phyloP scores from a whole-genome alignment of 2,329 filamentous ascomycete genomes.

The Trichoderma gracile region DNA sequence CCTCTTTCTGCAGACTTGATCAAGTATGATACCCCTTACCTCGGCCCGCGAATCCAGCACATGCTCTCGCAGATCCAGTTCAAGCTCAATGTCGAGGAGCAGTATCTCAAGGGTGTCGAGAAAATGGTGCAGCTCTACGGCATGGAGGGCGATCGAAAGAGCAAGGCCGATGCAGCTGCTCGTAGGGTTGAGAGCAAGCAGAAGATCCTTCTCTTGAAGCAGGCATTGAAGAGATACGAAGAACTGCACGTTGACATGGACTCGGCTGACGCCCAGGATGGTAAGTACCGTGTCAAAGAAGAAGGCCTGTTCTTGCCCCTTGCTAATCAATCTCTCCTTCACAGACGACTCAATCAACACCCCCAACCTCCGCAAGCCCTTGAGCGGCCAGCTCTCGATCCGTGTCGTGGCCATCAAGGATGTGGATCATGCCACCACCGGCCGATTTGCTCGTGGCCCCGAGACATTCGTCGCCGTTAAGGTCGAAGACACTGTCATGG shows the following conservation, averaged over 20 bases:
- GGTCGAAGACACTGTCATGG: conserved; percentile 90
- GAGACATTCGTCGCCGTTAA: conserved; percentile 97
- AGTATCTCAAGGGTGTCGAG: conserved; percentile 97
- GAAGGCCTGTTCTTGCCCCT: conserved; percentile 27
- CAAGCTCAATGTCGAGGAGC: conserved; percentile 97
- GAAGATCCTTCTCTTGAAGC: conserved; percentile 93
- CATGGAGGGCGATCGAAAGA: conserved; percentile 96
- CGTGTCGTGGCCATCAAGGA: conserved; percentile 87
- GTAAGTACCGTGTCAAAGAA: too few relatives aligned
- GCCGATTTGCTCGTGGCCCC: conserved; percentile 82
- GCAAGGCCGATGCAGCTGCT: conserved; percentile 86
- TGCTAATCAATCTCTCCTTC: background rate
- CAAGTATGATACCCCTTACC: conserved; percentile 95
- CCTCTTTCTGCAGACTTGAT: conserved; percentile 71
- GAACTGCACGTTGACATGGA: conserved; percentile 96
- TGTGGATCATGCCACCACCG: conserved; percentile 86
- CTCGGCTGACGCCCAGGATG: conserved; percentile 72
- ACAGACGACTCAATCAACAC: conserved; percentile 94
- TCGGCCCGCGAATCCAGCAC: conserved; percentile 95
- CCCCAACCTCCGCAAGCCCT: conserved; percentile 91
- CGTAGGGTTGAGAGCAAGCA: conserved; percentile 93
- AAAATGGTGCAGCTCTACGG: conserved; percentile 99
- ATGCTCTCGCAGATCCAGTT: conserved; percentile 99
- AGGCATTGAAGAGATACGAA: conserved; percentile 94
- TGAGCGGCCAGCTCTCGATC: conserved; percentile 86